Percentiles rank a stretch among this genome's conserved stretches.
phyloP scores from a whole-genome alignment of 805 yeast genomes.

The Saccharomyces mikatae region DNA sequence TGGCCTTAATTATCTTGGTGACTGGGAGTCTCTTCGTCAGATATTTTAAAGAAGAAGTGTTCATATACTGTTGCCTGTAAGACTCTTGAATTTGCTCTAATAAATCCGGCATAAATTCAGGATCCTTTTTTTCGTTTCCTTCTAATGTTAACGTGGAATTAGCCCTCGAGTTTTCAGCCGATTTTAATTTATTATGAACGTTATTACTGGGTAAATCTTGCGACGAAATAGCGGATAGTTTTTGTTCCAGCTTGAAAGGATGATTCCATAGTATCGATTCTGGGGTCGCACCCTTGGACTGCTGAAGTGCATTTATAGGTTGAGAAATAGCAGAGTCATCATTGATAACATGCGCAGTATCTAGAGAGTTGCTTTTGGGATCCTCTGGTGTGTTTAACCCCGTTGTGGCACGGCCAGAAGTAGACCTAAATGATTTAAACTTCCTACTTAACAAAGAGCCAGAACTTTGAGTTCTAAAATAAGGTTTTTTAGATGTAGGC shows the following conservation, averaged over 20 bases:
- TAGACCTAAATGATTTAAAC: slow-evolving; percentile 17
- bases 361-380: slow-evolving; percentile 1
- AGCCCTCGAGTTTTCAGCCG: not conserved
- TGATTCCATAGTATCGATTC: not conserved
- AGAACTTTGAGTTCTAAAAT: slow-evolving; percentile 17
- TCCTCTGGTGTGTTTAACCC: slow-evolving; percentile 6
- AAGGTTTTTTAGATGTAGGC: slow-evolving; percentile 2
- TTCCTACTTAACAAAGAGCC: slow-evolving; percentile 24
- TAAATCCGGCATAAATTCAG: slow-evolving; percentile 19
- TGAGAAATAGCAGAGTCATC: not conserved
- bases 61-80: slow-evolving; percentile 19
- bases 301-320: not conserved
- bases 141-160: slow-evolving; percentile 1
- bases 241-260: not conserved
- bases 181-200: not conserved
- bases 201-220: not conserved
- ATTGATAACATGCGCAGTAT: not conserved
- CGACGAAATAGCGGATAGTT: not conserved
- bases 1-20: slow-evolving; percentile 20
- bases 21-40: slow-evolving; percentile 22
- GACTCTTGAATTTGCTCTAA: slow-evolving; percentile 20
- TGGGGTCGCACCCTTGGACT: not conserved
- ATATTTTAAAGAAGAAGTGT: slow-evolving; percentile 21
- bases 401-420: slow-evolving; percentile 6
- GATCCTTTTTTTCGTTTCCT: slow-evolving; percentile 4